phyloP scores from a whole-genome alignment of 2,329 filamentous ascomycete genomes.

The Colletotrichum tabaci region DNA sequence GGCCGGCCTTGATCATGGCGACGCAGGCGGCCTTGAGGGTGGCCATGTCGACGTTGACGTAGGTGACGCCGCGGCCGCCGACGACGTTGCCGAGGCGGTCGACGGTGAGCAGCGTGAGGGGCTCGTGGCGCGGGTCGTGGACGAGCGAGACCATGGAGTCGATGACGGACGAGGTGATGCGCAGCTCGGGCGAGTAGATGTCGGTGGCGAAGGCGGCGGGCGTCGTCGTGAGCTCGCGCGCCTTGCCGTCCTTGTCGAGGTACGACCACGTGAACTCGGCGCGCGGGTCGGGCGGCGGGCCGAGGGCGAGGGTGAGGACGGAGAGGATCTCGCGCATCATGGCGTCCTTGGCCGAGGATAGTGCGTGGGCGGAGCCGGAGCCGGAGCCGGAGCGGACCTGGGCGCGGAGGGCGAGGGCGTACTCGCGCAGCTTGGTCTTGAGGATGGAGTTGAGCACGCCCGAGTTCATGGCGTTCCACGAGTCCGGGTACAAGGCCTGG shows the following conservation, averaged over 20 bases:
- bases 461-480: constrained; percentile 82
- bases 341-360: constrained; percentile 72
- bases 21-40: constrained; percentile 82
- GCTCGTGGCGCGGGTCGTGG: constrained; percentile 86
- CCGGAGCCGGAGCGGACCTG: constrained; percentile 56
- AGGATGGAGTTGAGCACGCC: constrained; percentile 79
- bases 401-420: constrained; percentile 79
- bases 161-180: constrained; percentile 73
- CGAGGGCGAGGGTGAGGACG: constrained; percentile 86
- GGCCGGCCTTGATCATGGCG: constrained; percentile 81
- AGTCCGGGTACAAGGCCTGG: constrained; percentile 85
- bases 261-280: constrained; percentile 86
- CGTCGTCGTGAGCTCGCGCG: constrained; percentile 74
- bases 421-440: constrained; percentile 89
- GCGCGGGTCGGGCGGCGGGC: constrained; percentile 80
- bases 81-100: constrained; percentile 86
- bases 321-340: constrained; percentile 87
- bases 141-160: constrained; percentile 84
- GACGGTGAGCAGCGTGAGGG: constrained; percentile 81
- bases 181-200: constrained; percentile 72
- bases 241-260: constrained; percentile 77
- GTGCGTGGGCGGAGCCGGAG: constrained; percentile 53
- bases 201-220: constrained; percentile 81
- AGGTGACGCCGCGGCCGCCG: constrained; percentile 81
- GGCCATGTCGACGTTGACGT: constrained; percentile 85